Percentiles rank a stretch among this genome's conserved stretches.
phyloP scores from a whole-genome alignment of 2,329 filamentous ascomycete genomes.

The Calonectria multiphialidica region DNA sequence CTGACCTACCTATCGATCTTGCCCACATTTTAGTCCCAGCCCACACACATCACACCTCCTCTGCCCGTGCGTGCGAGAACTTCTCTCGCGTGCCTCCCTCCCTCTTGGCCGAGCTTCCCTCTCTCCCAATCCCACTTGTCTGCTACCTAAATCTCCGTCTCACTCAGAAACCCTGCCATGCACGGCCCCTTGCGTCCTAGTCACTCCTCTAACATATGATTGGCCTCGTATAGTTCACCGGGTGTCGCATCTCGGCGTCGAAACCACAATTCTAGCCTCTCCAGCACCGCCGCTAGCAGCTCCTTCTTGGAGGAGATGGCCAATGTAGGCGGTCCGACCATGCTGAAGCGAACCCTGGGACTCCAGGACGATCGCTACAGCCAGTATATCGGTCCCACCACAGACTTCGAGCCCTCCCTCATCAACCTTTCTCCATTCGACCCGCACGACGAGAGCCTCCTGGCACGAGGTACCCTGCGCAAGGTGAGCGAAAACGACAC shows the following conservation, averaged over 20 bases:
- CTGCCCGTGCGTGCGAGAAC: constrained; percentile 30
- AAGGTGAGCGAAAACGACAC: constrained; percentile 84
- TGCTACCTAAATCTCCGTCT: constrained; percentile 32
- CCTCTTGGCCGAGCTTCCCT: constrained; percentile 18
- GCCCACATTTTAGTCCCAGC: constrained; percentile 13
- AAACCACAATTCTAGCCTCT: constrained; percentile 69
- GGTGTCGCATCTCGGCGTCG: constrained; percentile 63
- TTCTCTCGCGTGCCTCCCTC: constrained; percentile 33
- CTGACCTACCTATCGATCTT: constrained; percentile 6
- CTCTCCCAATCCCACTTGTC: constrained; percentile 24
- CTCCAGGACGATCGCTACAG: constrained; percentile 84
- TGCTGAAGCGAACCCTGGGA: constrained; percentile 78
- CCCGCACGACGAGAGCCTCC: constrained; percentile 82
- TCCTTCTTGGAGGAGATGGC: constrained; percentile 78
- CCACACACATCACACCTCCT: constrained; percentile 20
- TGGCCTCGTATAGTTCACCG: constrained; percentile 65
- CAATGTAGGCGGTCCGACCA: constrained; percentile 74
- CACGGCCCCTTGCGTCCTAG: constrained; percentile 32
- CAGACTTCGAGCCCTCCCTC: constrained; percentile 85
- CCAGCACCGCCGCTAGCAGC: constrained; percentile 71
- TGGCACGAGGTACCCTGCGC: constrained; percentile 76
- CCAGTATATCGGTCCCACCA: constrained; percentile 86
- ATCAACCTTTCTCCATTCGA: constrained; percentile 86
- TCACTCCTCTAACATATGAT: constrained; percentile 60
- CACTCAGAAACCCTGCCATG: constrained; percentile 31